These are phyloP conservation scores for Bacidia gigantensis DNA, from an alignment of 495 filamentous ascomycete genomes.

Conservation along the genomic window DNA sequence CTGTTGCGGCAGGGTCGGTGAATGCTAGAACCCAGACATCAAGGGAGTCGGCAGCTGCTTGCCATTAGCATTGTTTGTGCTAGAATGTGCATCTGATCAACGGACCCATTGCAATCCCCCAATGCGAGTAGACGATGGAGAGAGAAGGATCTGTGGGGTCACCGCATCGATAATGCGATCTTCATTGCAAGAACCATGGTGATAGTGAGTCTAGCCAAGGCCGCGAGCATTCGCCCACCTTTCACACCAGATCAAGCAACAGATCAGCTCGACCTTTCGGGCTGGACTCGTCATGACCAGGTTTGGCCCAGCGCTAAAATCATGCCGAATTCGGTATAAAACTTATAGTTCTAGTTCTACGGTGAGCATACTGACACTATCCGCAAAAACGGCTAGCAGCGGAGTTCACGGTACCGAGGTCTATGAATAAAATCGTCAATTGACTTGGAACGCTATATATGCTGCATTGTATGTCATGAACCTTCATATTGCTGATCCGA, in stretches of 20 bases:
- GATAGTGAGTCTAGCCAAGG: background rate
- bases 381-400: background rate
- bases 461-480: background rate
- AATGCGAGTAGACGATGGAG: background rate
- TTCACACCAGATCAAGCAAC: background rate
- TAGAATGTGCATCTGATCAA: background rate
- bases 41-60: constrained; percentile 13
- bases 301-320: background rate
- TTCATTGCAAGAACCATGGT: background rate
- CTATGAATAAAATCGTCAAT: background rate
- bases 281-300: background rate
- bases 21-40: constrained; percentile 17
- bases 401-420: background rate
- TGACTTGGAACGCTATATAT: background rate
- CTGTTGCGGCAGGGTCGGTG: constrained; percentile 4
- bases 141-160: background rate
- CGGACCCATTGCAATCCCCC: background rate
- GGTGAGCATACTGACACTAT: no score
- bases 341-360: no score
- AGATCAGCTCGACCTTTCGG: background rate
- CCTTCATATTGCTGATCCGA: background rate
- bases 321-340: no score
- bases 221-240: background rate
- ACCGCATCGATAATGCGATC: background rate
- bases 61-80: background rate